Evolutionary conservation across 116 monocot species (phyloP).

Genomic region (Trichopus zeylanicus): DNA sequence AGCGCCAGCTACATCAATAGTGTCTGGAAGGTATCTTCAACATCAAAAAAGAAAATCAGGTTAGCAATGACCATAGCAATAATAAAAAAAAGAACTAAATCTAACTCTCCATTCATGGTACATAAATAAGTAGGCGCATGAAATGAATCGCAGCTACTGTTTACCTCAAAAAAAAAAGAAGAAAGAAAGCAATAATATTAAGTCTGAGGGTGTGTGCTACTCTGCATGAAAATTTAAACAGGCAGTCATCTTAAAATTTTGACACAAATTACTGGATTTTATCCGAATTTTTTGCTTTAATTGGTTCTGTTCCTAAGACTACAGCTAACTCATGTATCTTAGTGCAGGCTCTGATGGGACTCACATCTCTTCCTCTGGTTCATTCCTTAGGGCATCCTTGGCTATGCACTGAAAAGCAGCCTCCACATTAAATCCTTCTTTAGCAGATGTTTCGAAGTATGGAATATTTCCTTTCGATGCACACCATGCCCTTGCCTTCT

Average conservation of each 20-base stretch:
- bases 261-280: too few relatives aligned
- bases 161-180: not conserved
- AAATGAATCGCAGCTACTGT: not conserved
- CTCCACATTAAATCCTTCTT: slow-evolving; percentile 90
- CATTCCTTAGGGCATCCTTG: slow-evolving; percentile 82
- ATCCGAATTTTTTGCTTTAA: not conserved
- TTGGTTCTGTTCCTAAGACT: not conserved
- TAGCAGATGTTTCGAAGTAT: slow-evolving; percentile 93
- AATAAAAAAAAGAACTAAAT: too few relatives aligned
- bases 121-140: too few relatives aligned
- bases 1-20: slow-evolving; percentile 40
- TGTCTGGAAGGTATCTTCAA: slow-evolving; percentile 37
- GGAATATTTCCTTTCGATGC: slow-evolving; percentile 90
- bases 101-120: too few relatives aligned
- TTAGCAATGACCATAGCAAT: too few relatives aligned
- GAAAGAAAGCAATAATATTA: too few relatives aligned
- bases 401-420: slow-evolving; percentile 88
- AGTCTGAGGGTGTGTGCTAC: too few relatives aligned
- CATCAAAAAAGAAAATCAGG: not conserved
- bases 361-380: slow-evolving; percentile 94
- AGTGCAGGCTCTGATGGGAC: slow-evolving; percentile 14
- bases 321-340: too few relatives aligned
- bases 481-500: slow-evolving; percentile 93
- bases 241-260: not conserved
- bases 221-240: too few relatives aligned